A percentile compares a stretch with the other conserved stretches of the same genome.
phyloP scores from a whole-genome alignment of 1,284 basidiomycete genomes.

The Porogramme epimiltina region DNA sequence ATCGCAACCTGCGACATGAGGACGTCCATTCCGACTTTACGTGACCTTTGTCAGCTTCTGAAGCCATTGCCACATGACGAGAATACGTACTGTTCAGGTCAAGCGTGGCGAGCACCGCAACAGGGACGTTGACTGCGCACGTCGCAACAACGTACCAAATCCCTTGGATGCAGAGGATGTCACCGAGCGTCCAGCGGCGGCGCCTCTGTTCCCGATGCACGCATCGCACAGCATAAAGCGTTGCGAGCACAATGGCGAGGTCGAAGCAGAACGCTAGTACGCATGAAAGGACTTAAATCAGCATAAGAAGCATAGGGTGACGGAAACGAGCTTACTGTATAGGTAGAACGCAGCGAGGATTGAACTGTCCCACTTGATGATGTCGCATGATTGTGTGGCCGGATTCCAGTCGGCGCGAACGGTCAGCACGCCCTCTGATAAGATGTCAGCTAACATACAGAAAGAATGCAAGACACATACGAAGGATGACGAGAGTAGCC shows the following conservation, averaged over 20 bases:
- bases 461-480: neutral
- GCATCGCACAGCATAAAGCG: conserved; percentile 11
- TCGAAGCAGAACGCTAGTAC: conserved; percentile 15
- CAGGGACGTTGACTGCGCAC: conserved; percentile 12
- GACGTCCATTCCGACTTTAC: conserved; percentile 13
- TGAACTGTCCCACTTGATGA: conserved; percentile 3
- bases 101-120: conserved; percentile 13
- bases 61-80: neutral
- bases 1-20: conserved; percentile 15
- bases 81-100: conserved; percentile 12
- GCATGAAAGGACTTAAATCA: neutral
- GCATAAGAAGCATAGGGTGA: neutral
- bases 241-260: conserved; percentile 12
- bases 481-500: neutral
- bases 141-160: conserved; percentile 17
- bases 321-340: conserved; percentile 14
- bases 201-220: conserved; percentile 3
- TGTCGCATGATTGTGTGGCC: neutral
- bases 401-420: conserved; percentile 10
- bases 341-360: conserved; percentile 12
- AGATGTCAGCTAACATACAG: neutral
- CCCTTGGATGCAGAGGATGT: conserved; percentile 16
- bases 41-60: too few species aligned
- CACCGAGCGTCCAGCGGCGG: conserved; percentile 10
- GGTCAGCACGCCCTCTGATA: conserved; percentile 10